phyloP scores from a whole-genome alignment of 176 grass and related monocot genomes.

The Carex parvula region DNA sequence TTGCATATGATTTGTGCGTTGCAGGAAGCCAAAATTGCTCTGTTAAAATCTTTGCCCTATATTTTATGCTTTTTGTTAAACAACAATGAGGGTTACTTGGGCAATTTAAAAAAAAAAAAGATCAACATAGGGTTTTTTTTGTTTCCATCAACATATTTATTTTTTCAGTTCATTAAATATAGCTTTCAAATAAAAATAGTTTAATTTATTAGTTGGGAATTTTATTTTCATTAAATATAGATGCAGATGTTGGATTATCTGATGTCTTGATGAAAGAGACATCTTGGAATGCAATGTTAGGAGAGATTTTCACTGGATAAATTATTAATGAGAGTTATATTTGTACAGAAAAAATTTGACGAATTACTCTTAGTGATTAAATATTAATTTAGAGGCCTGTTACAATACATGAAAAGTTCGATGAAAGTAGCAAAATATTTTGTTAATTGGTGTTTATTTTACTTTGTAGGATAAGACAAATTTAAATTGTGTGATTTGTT shows the following conservation, averaged over 20 bases:
- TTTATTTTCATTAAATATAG: constrained; percentile 35
- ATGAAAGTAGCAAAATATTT: neutral
- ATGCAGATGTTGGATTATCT: constrained; percentile 85
- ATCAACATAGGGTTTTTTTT: too few relatives aligned
- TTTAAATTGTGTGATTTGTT: too few relatives aligned
- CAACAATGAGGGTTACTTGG: neutral
- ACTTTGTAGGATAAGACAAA: neutral
- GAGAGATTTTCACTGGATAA: neutral
- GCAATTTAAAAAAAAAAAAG: too few relatives aligned
- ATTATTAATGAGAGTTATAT: neutral
- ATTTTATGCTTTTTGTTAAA: neutral
- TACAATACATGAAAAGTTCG: neutral
- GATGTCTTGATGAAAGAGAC: neutral
- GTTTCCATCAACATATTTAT: too few relatives aligned
- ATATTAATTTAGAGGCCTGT: neutral
- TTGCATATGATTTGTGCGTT: too few relatives aligned
- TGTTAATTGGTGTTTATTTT: neutral
- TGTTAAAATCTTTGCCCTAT: too few relatives aligned
- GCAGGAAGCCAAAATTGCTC: too few relatives aligned
- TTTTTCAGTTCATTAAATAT: neutral
- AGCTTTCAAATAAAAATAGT: neutral
- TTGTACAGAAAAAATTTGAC: neutral
- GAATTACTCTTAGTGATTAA: neutral
- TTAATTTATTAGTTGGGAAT: neutral
- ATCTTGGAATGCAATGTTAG: neutral